phyloP scores from a whole-genome alignment of 306 rosid genomes.

The Ammopiptanthus mongolicus region DNA sequence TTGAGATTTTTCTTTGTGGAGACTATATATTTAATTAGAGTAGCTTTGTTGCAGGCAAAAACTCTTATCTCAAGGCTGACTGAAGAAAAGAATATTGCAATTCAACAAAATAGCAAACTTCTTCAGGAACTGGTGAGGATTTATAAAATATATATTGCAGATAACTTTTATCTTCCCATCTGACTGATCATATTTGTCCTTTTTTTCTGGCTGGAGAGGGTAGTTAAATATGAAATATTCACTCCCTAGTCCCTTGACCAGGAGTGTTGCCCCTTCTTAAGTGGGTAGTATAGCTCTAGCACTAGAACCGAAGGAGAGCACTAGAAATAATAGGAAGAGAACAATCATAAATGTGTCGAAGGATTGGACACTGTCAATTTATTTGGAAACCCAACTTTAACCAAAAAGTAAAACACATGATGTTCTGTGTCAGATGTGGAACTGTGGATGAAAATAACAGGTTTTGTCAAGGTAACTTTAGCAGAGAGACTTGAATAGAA shows the following conservation, averaged over 20 bases:
- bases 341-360: not conserved
- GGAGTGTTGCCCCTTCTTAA: not conserved
- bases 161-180: not conserved
- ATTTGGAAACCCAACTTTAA: not conserved
- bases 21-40: not conserved
- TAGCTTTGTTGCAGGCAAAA: conserved; percentile 47
- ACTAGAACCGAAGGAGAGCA: not conserved
- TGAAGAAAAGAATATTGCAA: conserved; percentile 63
- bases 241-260: conserved; percentile 13
- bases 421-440: not conserved
- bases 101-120: conserved; percentile 62
- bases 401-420: not conserved
- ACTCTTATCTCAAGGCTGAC: conserved; percentile 57
- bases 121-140: conserved; percentile 80
- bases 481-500: not conserved
- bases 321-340: conserved; percentile 1
- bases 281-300: not conserved
- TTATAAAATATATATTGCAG: not conserved
- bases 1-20: not conserved
- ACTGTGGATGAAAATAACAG: not conserved
- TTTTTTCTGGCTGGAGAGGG: not conserved
- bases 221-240: not conserved
- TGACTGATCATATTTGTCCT: not conserved
- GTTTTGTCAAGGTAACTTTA: not conserved
- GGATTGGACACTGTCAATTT: not conserved